These are phyloP conservation scores for Eucalyptus grandis DNA, from an alignment of 345 rosid species.

Conservation along the genomic window DNA sequence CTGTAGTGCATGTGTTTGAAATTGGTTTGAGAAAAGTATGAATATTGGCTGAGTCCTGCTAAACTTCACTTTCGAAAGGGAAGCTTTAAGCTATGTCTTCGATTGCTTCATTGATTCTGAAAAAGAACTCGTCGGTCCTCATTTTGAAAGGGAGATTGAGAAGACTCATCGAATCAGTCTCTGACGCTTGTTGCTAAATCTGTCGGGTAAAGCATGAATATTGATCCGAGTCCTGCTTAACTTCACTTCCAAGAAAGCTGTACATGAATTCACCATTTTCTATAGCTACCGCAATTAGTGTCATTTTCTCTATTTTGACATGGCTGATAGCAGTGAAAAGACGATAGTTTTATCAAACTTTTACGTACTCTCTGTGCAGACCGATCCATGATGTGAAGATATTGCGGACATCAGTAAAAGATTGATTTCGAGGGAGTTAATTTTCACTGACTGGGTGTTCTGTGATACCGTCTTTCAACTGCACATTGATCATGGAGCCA, in stretches of 20 bases:
- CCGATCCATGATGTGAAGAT: constrained; percentile 98
- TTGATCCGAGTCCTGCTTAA: not conserved
- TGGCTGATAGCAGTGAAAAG: not conserved
- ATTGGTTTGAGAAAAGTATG: not conserved
- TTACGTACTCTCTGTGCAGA: constrained; percentile 15
- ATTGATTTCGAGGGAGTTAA: constrained; percentile 2
- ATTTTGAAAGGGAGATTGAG: not conserved
- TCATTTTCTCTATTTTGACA: not conserved
- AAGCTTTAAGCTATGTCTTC: not conserved
- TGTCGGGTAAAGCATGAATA: not conserved
- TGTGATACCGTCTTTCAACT: not conserved
- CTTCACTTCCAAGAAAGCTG: not conserved
- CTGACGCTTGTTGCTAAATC: not conserved
- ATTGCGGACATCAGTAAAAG: constrained; percentile 65
- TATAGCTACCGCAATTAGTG: not conserved
- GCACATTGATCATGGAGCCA: not conserved
- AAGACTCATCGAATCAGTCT: not conserved
- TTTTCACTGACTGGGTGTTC: not conserved
- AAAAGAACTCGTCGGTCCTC: not conserved
- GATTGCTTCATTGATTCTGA: not conserved
- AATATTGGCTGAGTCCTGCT: not conserved
- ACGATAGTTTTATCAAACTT: not conserved
- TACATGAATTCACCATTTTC: not conserved
- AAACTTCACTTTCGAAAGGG: not conserved
- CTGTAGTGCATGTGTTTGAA: not conserved